These are phyloP conservation scores for Vickermania spadyakhi DNA, from an alignment of 208 protist genomes.

Conservation along the genomic window DNA sequence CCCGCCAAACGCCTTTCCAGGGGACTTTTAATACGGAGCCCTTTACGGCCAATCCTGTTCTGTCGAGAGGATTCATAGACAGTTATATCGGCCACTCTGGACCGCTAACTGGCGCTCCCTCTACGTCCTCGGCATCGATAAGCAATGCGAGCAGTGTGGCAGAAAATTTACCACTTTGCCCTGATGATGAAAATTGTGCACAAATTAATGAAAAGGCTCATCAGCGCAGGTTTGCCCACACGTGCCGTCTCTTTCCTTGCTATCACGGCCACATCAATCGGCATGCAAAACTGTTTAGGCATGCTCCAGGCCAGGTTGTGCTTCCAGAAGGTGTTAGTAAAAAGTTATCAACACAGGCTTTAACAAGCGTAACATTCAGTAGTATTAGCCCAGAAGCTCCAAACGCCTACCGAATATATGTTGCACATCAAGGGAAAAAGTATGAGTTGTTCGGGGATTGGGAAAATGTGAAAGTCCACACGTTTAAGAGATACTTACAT, in stretches of 20 bases:
- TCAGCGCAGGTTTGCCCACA: slow-evolving; percentile 75
- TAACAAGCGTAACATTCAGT: slow-evolving; percentile 75
- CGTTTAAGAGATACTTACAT: slow-evolving; percentile 81
- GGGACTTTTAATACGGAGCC: too few species aligned
- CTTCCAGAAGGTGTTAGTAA: slow-evolving; percentile 30
- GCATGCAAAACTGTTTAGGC: slow-evolving; percentile 77
- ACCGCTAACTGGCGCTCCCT: background rate
- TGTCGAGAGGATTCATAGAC: background rate
- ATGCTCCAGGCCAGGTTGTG: slow-evolving; percentile 53
- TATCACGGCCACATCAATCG: slow-evolving; percentile 71
- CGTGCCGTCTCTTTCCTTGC: slow-evolving; percentile 78
- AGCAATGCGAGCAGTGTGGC: slow-evolving; percentile 58
- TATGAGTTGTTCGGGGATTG: slow-evolving; percentile 86
- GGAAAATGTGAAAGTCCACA: slow-evolving; percentile 73
- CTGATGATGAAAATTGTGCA: slow-evolving; percentile 57
- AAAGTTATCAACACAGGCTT: slow-evolving; percentile 44
- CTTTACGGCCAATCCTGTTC: background rate
- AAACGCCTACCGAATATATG: slow-evolving; percentile 77
- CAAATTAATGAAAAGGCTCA: slow-evolving; percentile 78
- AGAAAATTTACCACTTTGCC: slow-evolving; percentile 60
- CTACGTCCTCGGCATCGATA: slow-evolving; percentile 18
- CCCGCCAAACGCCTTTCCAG: background rate
- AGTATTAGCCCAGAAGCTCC: slow-evolving; percentile 70
- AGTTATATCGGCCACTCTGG: background rate
- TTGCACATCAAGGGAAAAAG: slow-evolving; percentile 60